A percentile compares a stretch with the other conserved stretches of the same genome.
Conservation (phyloP, 768 basidiomycete species). For the Lyophyllum semitale region DNA sequence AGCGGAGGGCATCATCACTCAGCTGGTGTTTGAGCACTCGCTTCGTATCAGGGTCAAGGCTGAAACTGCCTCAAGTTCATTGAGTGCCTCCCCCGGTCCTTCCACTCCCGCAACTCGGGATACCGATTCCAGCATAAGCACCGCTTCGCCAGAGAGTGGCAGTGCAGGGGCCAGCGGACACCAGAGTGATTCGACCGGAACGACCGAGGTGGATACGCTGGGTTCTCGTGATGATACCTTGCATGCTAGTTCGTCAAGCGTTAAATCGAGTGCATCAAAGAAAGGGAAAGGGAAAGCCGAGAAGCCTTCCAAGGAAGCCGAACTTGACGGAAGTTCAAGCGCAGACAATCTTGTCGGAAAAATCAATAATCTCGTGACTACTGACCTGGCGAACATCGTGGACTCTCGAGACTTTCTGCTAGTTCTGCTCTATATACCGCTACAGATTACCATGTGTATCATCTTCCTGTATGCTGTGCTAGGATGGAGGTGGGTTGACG, state of each 20-base stretch:
- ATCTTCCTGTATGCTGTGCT: slow-evolving; percentile 47
- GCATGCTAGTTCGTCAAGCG: slow-evolving; percentile 17
- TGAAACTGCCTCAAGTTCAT: slow-evolving; percentile 22
- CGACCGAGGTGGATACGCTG: slow-evolving; percentile 17
- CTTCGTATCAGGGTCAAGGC: slow-evolving; percentile 66
- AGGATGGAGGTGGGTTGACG: slow-evolving; percentile 43
- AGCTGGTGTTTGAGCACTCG: slow-evolving; percentile 45
- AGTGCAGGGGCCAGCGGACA: not conserved
- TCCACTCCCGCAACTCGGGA: slow-evolving; percentile 16
- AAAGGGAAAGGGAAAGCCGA: slow-evolving; percentile 14
- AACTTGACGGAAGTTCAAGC: slow-evolving; percentile 17
- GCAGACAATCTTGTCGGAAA: slow-evolving; percentile 63
- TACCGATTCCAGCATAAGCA: slow-evolving; percentile 9
- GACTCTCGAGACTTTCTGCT: slow-evolving; percentile 37
- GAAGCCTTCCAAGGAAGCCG: slow-evolving; percentile 5
- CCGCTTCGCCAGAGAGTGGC: slow-evolving; percentile 1
- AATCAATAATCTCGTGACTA: slow-evolving; percentile 76
- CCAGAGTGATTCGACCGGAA: not conserved
- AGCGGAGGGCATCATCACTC: slow-evolving; percentile 44
- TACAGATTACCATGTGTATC: slow-evolving; percentile 40
- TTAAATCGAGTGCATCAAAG: slow-evolving; percentile 9
- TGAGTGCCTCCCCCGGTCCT: slow-evolving; percentile 4
- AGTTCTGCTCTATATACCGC: slow-evolving; percentile 38
- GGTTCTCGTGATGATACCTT: slow-evolving; percentile 20
- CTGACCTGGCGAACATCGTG: slow-evolving; percentile 49